A percentile compares a stretch with the other conserved stretches of the same genome.
Evolutionary conservation across 768 basidiomycete species (phyloP).

Genomic region (Porphyrellus cyaneotinctus): DNA sequence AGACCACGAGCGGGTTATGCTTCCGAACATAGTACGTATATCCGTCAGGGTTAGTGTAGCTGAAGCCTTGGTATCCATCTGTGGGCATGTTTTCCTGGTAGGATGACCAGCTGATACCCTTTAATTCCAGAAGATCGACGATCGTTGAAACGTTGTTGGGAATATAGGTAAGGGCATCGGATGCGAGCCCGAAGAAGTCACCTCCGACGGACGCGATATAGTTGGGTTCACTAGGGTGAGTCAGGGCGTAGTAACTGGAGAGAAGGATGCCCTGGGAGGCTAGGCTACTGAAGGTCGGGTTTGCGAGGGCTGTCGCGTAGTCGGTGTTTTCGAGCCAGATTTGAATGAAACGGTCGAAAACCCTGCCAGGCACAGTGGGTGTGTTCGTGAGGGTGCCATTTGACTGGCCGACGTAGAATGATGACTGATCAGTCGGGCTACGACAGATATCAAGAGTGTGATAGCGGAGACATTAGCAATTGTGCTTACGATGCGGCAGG

Average conservation of each 20-base stretch:
- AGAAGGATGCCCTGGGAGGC: slow-evolving; percentile 48
- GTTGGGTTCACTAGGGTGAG: slow-evolving; percentile 61
- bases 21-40: slow-evolving; percentile 42
- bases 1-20: slow-evolving; percentile 51
- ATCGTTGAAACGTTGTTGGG: slow-evolving; percentile 51
- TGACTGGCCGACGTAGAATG: slow-evolving; percentile 40
- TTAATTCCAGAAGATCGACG: slow-evolving; percentile 55
- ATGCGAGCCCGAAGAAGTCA: neutral
- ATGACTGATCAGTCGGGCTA: slow-evolving; percentile 26
- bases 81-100: slow-evolving; percentile 57
- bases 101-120: slow-evolving; percentile 54
- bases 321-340: slow-evolving; percentile 66
- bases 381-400: slow-evolving; percentile 42
- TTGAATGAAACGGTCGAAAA: slow-evolving; percentile 45
- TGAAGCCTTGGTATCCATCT: slow-evolving; percentile 43
- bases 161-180: slow-evolving; percentile 10
- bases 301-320: slow-evolving; percentile 18
- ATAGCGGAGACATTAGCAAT: neutral
- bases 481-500: slow-evolving; percentile 26
- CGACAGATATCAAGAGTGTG: neutral
- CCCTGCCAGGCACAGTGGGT: slow-evolving; percentile 37
- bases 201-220: slow-evolving; percentile 23
- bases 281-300: slow-evolving; percentile 31
- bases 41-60: slow-evolving; percentile 20
- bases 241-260: slow-evolving; percentile 44